Conservation (phyloP, 2,329 filamentous ascomycete genomes). For the Colletotrichum liaoningense region DNA sequence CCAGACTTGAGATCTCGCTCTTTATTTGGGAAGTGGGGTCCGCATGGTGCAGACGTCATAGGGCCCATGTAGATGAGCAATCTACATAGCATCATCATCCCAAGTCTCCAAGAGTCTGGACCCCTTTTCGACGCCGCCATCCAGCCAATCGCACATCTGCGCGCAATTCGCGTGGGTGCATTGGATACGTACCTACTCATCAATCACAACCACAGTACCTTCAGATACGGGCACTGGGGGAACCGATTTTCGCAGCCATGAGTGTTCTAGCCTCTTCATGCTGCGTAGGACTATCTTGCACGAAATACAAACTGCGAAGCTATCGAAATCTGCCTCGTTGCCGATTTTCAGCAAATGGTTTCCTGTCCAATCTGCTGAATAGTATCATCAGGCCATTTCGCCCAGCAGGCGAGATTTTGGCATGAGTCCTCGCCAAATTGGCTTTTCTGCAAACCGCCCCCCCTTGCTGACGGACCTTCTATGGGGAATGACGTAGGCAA, state of each 20-base stretch:
- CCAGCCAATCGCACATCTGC: conserved; percentile 20
- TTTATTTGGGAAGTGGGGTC: conserved; percentile 14
- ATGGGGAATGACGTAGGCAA: conserved; percentile 33
- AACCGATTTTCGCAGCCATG: not conserved
- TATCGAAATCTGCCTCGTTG: not conserved
- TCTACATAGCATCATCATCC: conserved; percentile 31
- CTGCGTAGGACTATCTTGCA: not conserved
- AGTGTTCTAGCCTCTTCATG: not conserved
- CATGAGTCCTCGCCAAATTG: not conserved
- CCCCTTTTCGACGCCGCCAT: conserved; percentile 16
- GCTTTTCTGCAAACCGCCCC: conserved; percentile 14
- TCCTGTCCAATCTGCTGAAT: no score
- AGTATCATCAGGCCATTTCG: not conserved
- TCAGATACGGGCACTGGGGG: no score
- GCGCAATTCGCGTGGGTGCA: conserved; percentile 13
- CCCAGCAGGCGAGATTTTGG: not conserved
- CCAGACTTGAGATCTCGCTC: not conserved
- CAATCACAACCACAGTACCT: no score
- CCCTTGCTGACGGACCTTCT: conserved; percentile 14
- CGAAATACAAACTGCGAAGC: not conserved
- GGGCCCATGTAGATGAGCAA: conserved; percentile 22
- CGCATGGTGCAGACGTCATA: conserved; percentile 33
- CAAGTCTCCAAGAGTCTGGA: conserved; percentile 31
- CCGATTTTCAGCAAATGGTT: not conserved
- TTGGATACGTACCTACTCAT: not conserved